Base-by-base conservation (phyloP, 352 stramenopile genomes). In the Globisporangium recalcitrans region DNA sequence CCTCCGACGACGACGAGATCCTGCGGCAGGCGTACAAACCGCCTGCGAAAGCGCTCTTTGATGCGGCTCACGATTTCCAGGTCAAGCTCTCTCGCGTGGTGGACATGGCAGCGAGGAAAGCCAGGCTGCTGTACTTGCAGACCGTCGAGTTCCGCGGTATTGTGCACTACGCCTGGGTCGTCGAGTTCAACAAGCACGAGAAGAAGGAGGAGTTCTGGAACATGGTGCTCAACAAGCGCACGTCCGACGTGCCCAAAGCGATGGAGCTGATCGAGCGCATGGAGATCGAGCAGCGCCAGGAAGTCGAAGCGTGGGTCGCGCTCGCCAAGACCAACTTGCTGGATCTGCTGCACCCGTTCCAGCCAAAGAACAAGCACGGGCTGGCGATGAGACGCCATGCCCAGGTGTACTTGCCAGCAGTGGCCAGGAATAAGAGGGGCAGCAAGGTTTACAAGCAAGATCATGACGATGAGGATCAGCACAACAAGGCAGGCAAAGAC, bases 191-290 rank as follows among this genome's bases (percentile, higher is more conserved):
- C 66, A 80, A 84, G 47, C 58, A 48, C 4, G 68, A 75, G 51
- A 51, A 87, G 42, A 73, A 75, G 40, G 52, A 71, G 19, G 80
- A 91, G 68, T 90, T 78, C 60, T 91, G 82, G 82, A 90, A 91
- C 48, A 78, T 91, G 8, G 82, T 91, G 22, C 70, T 87, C 8
- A 89, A 91, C 65, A 75, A 69, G 48, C 70, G 78, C n/a, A 75
- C 76, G 11, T 58, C 79, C 42, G 72, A 70, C 3, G 67, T 73
- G 1, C 82, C 82, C 19, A 82, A 80, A 24, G 74, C 77, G 0
- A 80, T 91, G 71, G 59, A 82, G 36, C 21, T 74, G 13, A 75
- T 91, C 14, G 77, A 91, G 49, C 73, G 65, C 1, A 87, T 91
- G 77, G 77, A 88, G 36, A 52, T 54, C 4, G 73, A 79, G 14